These are phyloP conservation scores for Ettlia oleoabundans DNA, from an alignment of 139 green algal species.

Conservation along the genomic window DNA sequence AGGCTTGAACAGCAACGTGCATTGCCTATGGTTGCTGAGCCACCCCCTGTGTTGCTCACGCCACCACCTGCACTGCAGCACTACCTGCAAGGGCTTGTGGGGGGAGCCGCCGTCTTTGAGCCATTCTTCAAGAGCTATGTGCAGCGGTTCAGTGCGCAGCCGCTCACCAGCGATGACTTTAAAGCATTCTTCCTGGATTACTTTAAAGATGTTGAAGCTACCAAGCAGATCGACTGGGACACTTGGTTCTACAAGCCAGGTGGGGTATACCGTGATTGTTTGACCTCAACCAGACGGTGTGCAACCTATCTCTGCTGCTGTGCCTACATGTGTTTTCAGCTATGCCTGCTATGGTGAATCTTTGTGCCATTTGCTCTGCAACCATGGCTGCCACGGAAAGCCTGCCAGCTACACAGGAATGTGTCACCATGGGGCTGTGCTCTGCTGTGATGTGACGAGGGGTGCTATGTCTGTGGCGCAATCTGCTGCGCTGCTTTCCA, in stretches of 20 bases:
- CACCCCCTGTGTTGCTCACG: too few species aligned
- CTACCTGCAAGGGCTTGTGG: slow-evolving; percentile 62
- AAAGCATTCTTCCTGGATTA: slow-evolving; percentile 70
- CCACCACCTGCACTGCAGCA: too few species aligned
- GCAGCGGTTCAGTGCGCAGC: slow-evolving; percentile 28
- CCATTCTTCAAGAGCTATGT: slow-evolving; percentile 45
- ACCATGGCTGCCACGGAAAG: neutral
- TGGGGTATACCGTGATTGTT: too few species aligned
- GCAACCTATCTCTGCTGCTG: too few species aligned
- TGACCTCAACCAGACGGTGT: too few species aligned
- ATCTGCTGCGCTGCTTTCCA: neutral
- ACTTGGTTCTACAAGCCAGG: slow-evolving; percentile 76
- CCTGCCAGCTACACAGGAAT: too few species aligned
- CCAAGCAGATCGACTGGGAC: slow-evolving; percentile 77
- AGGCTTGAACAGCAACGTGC: too few species aligned
- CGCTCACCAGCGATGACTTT: slow-evolving; percentile 66
- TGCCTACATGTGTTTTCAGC: too few species aligned
- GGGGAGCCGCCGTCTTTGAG: slow-evolving; percentile 1
- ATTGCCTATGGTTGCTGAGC: too few species aligned
- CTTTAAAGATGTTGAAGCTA: slow-evolving; percentile 57
- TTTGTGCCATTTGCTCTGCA: too few species aligned
- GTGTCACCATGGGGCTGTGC: neutral
- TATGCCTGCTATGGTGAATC: too few species aligned
- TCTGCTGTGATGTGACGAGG: neutral
- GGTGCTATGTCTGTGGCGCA: neutral